A percentile compares a stretch with the other conserved stretches of the same genome.
Conservation (phyloP, 1,284 basidiomycete species). For the Cutaneotrichosporon mucoides region DNA sequence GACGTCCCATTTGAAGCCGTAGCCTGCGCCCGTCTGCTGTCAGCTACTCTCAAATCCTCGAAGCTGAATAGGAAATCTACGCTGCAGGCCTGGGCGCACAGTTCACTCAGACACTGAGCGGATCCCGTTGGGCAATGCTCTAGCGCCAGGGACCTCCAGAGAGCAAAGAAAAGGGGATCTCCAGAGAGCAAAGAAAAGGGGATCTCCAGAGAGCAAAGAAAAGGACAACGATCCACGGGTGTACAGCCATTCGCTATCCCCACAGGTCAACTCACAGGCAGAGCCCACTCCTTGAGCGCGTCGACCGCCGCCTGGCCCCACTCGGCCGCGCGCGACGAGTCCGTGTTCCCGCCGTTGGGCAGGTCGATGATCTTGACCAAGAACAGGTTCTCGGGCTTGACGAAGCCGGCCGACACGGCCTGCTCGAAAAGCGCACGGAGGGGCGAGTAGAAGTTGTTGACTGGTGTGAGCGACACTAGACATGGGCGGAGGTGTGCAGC, state of each 20-base stretch:
- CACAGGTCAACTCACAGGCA: slow-evolving; percentile 30
- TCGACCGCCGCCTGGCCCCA: slow-evolving; percentile 71
- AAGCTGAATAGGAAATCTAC: too few relatives aligned
- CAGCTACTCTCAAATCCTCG: slow-evolving; percentile 5
- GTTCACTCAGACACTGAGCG: too few relatives aligned
- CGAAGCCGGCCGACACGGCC: slow-evolving; percentile 70
- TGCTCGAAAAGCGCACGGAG: slow-evolving; percentile 66
- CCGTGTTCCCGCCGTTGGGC: slow-evolving; percentile 54
- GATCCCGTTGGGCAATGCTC: too few relatives aligned
- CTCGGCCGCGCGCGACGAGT: slow-evolving; percentile 54
- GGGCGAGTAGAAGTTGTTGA: slow-evolving; percentile 72
- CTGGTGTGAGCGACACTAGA: slow-evolving; percentile 31
- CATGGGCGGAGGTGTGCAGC: too few relatives aligned
- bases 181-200: too few relatives aligned
- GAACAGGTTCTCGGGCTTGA: slow-evolving; percentile 58
- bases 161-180: too few relatives aligned
- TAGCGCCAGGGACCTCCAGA: too few relatives aligned
- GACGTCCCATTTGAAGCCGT: slow-evolving; percentile 37
- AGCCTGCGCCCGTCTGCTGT: slow-evolving; percentile 35
- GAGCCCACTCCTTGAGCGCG: slow-evolving; percentile 63
- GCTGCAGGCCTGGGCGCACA: too few relatives aligned
- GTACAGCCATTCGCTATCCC: neutral
- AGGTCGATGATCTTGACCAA: slow-evolving; percentile 70
- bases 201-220: too few relatives aligned
- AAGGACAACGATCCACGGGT: too few relatives aligned